A percentile compares a stretch with the other conserved stretches of the same genome.
phyloP scores from a whole-genome alignment of 2,329 filamentous ascomycete species.

The Claviceps maximensis region DNA sequence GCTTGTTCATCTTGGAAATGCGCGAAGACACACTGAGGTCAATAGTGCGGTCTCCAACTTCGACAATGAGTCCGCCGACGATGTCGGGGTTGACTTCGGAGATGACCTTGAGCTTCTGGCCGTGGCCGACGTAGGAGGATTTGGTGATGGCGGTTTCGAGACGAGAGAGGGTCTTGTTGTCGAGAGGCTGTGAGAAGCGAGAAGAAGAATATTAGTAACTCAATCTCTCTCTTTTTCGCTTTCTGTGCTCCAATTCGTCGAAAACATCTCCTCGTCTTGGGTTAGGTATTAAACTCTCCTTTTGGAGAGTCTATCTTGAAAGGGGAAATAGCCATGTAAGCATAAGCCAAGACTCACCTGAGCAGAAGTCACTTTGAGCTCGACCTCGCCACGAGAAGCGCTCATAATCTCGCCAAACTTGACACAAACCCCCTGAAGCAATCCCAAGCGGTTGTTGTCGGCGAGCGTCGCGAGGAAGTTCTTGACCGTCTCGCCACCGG shows the following conservation, averaged over 20 bases:
- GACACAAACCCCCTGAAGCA: constrained; percentile 67
- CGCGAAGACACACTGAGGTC: constrained; percentile 91
- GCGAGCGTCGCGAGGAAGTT: constrained; percentile 86
- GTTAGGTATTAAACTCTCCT: too few species aligned
- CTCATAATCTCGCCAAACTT: constrained; percentile 85
- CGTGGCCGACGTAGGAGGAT: constrained; percentile 74
- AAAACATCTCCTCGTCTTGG: too few species aligned
- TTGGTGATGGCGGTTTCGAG: constrained; percentile 82
- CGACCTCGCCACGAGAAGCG: constrained; percentile 82
- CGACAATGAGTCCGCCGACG: constrained; percentile 83
- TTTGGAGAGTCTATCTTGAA: too few species aligned
- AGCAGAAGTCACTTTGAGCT: constrained; percentile 83
- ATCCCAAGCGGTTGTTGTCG: constrained; percentile 86
- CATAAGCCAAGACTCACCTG: constrained; percentile 44
- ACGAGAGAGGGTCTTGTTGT: constrained; percentile 71
- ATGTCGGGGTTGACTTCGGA: constrained; percentile 92
- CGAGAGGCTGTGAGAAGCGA: constrained; percentile 52
- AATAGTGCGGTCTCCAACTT: constrained; percentile 95
- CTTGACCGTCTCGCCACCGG: constrained; percentile 72
- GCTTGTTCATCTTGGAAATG: constrained; percentile 98
- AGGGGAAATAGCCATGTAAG: neutral
- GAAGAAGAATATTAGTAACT: neutral
- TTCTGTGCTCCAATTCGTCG: neutral
- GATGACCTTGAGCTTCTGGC: constrained; percentile 97
- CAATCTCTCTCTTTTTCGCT: neutral